Evolutionary conservation across 805 yeast species (phyloP), one percentile per base, ranked within the genome.

Genomic region (Sugiyamaella marilandica): DNA sequence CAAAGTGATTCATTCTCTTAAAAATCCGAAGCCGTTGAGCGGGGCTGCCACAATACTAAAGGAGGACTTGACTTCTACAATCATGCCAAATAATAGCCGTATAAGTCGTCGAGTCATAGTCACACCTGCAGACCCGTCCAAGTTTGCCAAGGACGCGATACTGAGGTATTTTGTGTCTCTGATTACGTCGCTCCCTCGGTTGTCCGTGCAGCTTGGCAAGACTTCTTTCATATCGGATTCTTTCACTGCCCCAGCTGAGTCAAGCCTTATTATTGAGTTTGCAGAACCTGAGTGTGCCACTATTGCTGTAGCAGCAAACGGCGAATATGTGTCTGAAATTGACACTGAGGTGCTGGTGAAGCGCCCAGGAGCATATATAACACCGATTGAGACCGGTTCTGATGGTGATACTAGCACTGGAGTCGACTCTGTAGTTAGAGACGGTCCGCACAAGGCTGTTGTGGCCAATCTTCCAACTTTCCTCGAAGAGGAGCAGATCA

Each of bases 221-320:
- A 47, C 24, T 18, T 35, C 44, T 5, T 43, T 33, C 18, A 24
- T 47, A 21, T 18, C 33, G 16, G 44, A 47, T 11, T 35, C 41
- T 13, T 47, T 34, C 21, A 31, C 35, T 5, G 50, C 57, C 16
- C 43, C 7, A 39, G 2, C 19, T 11, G 19, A 24, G 13, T 11
- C 19, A 19, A 39, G 21, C 43, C 65, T 81, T 43, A 68, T 82
- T 1, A 61, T 86, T 9, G 82, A 79, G 56, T 76, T 86, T 50
- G 69, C 75, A 10, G 75, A 74, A 35, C 68, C 77, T 43, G 67
- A 70, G 18, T 71, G 78, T 47, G 84, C 92, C 0, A 84, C 92
- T 0, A 64, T 79, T 0, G 71, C 79, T 0, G 66, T 74, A 19
- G 72, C 84, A 26, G 68, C 72, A 50, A 71, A 72, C 1, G 67